Conservation (phyloP, 805 yeast genomes). For the Suhomyces emberorum region DNA sequence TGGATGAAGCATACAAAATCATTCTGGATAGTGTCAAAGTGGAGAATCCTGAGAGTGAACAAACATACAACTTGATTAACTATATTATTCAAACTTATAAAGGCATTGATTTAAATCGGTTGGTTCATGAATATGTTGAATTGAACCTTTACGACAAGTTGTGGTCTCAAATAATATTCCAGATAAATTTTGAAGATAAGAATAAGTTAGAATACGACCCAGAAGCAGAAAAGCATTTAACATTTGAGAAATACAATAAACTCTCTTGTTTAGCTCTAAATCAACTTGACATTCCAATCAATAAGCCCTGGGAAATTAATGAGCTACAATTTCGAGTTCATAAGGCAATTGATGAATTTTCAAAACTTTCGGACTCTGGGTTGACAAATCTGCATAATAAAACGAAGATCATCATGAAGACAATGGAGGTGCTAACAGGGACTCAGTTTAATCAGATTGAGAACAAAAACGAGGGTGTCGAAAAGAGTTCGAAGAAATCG, state of each 20-base stretch:
- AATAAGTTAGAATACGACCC: conserved; percentile 18
- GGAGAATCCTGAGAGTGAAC: conserved; percentile 34
- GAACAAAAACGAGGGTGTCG: no score
- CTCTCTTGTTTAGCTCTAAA: conserved; percentile 44
- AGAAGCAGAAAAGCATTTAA: conserved; percentile 25
- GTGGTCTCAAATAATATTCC: conserved; percentile 50
- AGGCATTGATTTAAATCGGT: conserved; percentile 44
- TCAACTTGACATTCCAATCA: conserved; percentile 47
- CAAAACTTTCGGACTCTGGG: conserved; percentile 39
- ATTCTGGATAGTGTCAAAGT: conserved; percentile 38
- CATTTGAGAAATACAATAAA: conserved; percentile 29
- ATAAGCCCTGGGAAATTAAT: conserved; percentile 39
- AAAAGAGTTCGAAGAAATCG: no score
- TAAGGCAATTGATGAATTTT: conserved; percentile 51
- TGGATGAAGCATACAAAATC: conserved; percentile 33
- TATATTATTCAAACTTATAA: conserved; percentile 33
- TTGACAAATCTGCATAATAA: conserved; percentile 45
- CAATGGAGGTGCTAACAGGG: conserved; percentile 50
- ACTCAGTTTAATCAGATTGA: neutral
- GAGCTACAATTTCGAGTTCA: conserved; percentile 39
- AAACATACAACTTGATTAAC: conserved; percentile 28
- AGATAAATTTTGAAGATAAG: conserved; percentile 26
- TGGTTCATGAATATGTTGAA: conserved; percentile 72
- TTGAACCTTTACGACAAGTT: conserved; percentile 60
- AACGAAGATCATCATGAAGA: conserved; percentile 45